phyloP scores from a whole-genome alignment of 2,329 filamentous ascomycete species.

The Venturia pyrina region DNA sequence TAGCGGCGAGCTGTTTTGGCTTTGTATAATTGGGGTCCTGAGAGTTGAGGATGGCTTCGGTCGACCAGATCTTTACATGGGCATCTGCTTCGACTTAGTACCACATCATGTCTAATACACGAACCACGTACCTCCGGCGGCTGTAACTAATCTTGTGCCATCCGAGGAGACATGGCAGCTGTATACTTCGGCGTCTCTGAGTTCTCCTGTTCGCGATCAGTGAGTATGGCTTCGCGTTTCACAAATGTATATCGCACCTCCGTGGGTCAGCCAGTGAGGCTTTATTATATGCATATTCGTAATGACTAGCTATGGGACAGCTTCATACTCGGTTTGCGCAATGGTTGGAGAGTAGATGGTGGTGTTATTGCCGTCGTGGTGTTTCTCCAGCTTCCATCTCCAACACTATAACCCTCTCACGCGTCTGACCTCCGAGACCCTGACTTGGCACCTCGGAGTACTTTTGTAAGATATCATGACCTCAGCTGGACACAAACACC shows the following conservation, averaged over 20 bases:
- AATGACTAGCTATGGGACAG: neutral
- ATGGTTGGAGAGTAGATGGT: neutral
- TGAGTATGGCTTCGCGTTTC: slow-evolving; percentile 15
- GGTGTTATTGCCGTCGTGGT: neutral
- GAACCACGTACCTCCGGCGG: slow-evolving; percentile 64
- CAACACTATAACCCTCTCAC: neutral
- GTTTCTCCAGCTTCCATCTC: neutral
- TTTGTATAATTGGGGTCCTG: slow-evolving; percentile 60
- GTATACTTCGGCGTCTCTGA: slow-evolving; percentile 98
- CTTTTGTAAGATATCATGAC: neutral
- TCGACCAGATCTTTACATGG: slow-evolving; percentile 96
- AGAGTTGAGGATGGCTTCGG: slow-evolving; percentile 80
- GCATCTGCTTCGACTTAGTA: slow-evolving; percentile 52
- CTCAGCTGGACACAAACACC: neutral
- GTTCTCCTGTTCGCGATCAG: slow-evolving; percentile 50
- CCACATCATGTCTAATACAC: neutral
- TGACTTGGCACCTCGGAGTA: neutral
- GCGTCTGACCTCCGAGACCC: neutral
- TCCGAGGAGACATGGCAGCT: slow-evolving; percentile 96
- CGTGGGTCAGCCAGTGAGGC: slow-evolving; percentile 15
- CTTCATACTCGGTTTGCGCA: slow-evolving; percentile 8
- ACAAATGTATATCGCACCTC: slow-evolving; percentile 15
- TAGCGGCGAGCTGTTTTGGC: slow-evolving; percentile 89
- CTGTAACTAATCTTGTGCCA: slow-evolving; percentile 82
- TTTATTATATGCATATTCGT: slow-evolving; percentile 16